phyloP scores from a whole-genome alignment of 2,329 filamentous ascomycete genomes.

The Stachybotrys chlorohalonatus region DNA sequence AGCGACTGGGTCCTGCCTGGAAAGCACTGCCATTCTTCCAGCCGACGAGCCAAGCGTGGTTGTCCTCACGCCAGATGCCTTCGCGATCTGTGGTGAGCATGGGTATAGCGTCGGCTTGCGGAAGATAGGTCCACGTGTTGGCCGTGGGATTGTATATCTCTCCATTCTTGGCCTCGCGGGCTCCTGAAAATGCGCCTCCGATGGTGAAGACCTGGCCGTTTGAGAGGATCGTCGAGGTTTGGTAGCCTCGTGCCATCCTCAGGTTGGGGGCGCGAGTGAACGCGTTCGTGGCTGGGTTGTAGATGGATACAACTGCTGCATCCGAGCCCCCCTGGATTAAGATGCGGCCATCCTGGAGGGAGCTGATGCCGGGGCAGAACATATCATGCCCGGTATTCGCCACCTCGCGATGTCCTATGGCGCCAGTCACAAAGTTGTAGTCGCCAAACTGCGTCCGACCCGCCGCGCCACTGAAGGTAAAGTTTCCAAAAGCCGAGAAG shows the following conservation, averaged over 20 bases:
- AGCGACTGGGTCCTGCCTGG: constrained; percentile 43
- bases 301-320: constrained; percentile 38
- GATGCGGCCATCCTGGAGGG: constrained; percentile 36
- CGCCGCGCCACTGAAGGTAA: constrained; percentile 9
- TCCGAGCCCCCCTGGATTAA: constrained; percentile 44
- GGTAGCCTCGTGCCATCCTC: constrained; percentile 42
- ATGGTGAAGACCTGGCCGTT: constrained; percentile 49
- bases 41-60: constrained; percentile 22
- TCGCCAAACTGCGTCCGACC: constrained; percentile 8
- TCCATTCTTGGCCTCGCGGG: constrained; percentile 40
- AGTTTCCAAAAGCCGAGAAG: constrained; percentile 8
- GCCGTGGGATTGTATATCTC: constrained; percentile 40
- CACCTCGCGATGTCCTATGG: constrained; percentile 19
- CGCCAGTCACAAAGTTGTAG: constrained; percentile 6
- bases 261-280: constrained; percentile 33
- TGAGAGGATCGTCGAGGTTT: constrained; percentile 38
- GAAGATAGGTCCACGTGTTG: constrained; percentile 36
- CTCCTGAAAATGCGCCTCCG: constrained; percentile 46
- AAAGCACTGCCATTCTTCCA: constrained; percentile 41
- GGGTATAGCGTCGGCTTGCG: constrained; percentile 31
- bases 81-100: constrained; percentile 41
- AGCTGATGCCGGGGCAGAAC: constrained; percentile 46
- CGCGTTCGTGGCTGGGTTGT: constrained; percentile 23
- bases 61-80: constrained; percentile 37
- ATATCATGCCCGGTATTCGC: constrained; percentile 39